phyloP scores from a whole-genome alignment of 371 early-diverging fungal genomes.

The Rhizopus arrhizus region DNA sequence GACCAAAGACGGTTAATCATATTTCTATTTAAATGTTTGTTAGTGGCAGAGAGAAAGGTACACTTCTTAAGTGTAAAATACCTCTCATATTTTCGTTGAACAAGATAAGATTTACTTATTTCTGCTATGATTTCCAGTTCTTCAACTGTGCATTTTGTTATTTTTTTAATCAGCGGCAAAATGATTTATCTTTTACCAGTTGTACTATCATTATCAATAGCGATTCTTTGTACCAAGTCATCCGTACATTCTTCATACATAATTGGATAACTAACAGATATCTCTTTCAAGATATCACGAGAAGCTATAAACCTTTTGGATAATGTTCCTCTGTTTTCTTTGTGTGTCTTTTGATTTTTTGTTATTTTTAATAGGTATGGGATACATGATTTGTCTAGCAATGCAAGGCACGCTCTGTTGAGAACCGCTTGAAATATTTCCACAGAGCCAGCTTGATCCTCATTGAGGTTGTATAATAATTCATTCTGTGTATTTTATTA shows the following conservation, averaged over 20 bases:
- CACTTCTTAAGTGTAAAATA: conserved; percentile 4
- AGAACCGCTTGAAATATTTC: conserved; percentile 76
- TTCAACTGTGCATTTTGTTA: conserved; percentile 26
- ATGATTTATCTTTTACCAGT: conserved; percentile 9
- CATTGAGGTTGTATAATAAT: conserved; percentile 63
- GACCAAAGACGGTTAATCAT: conserved; percentile 43
- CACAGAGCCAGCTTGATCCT: conserved; percentile 53
- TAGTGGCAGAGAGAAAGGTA: not conserved
- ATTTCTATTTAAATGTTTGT: conserved; percentile 21
- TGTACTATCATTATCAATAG: conserved; percentile 12
- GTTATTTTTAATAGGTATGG: conserved; percentile 29
- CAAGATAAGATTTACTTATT: conserved; percentile 59
- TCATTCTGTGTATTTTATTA: conserved; percentile 55
- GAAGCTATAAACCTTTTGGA: conserved; percentile 20
- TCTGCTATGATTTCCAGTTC: conserved; percentile 65
- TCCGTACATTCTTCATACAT: conserved; percentile 18
- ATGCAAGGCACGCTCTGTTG: conserved; percentile 59
- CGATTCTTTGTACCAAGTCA: conserved; percentile 15
- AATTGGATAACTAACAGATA: conserved; percentile 20
- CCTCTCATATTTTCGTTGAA: conserved; percentile 43
- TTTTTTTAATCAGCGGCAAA: conserved; percentile 30
- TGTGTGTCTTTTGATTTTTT: conserved; percentile 16
- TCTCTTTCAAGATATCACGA: conserved; percentile 32
- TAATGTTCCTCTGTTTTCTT: conserved; percentile 11
- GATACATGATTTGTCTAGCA: conserved; percentile 36